A percentile compares a stretch with the other conserved stretches of the same genome.
Evolutionary conservation across 441 rosid species (phyloP).

Genomic region (Populus trichocarpa): DNA sequence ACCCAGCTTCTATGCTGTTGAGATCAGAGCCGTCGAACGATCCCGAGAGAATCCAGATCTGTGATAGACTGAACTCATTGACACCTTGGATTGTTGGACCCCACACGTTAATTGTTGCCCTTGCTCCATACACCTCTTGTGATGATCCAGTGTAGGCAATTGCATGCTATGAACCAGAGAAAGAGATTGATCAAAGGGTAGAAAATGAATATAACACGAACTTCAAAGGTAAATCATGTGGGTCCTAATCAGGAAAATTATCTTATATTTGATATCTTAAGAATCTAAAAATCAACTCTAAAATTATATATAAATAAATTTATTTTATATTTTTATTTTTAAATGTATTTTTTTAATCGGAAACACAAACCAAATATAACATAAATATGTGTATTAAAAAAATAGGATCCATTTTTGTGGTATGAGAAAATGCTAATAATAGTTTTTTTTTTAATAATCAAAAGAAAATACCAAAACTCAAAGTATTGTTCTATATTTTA

Average conservation of each 20-base stretch:
- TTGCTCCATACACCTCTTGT: conserved; percentile 82
- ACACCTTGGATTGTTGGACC: conserved; percentile 80
- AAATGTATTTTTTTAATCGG: too few species aligned
- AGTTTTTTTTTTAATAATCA: too few species aligned
- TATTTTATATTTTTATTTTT: too few species aligned
- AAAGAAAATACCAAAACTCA: too few species aligned
- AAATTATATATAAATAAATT: too few species aligned
- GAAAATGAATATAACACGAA: background rate
- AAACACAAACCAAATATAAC: too few species aligned
- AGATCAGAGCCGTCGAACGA: conserved; percentile 98
- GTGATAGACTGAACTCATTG: conserved; percentile 96
- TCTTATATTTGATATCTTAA: too few species aligned
- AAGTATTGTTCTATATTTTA: too few species aligned
- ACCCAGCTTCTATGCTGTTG: conserved; percentile 99
- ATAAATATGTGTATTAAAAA: background rate
- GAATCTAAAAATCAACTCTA: background rate
- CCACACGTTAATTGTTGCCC: conserved; percentile 94
- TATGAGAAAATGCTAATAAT: too few species aligned
- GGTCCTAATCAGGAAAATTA: background rate
- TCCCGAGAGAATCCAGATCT: conserved; percentile 95
- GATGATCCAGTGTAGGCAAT: conserved; percentile 88
- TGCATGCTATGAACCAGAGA: conserved; percentile 55
- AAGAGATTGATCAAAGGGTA: background rate
- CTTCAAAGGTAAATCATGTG: background rate
- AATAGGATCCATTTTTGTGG: background rate